These are phyloP conservation scores for Cryphonectria japonica DNA, from an alignment of 2,329 filamentous ascomycete species.

Conservation along the genomic window DNA sequence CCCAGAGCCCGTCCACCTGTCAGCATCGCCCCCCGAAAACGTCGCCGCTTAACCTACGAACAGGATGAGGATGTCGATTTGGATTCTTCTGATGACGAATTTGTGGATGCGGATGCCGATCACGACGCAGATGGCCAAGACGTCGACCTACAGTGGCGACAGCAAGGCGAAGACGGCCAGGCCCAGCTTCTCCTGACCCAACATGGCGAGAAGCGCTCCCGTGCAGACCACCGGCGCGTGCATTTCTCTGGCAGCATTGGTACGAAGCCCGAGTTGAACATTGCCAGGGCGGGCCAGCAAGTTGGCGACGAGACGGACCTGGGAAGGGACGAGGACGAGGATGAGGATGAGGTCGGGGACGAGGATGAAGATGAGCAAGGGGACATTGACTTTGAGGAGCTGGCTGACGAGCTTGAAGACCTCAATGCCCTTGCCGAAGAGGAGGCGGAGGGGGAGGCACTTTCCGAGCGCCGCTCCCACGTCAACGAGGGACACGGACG, in stretches of 20 bases:
- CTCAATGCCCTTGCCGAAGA: constrained; percentile 31
- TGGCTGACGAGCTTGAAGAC: constrained; percentile 42
- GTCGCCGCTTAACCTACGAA: constrained; percentile 54
- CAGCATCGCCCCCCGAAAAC: constrained; percentile 74
- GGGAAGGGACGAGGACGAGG: constrained; percentile 34
- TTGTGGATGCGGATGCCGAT: constrained; percentile 41
- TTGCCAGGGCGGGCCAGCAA: constrained; percentile 28
- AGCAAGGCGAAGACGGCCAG: constrained; percentile 31
- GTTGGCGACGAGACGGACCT: constrained; percentile 31
- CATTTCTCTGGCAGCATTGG: constrained; percentile 21
- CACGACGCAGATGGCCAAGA: constrained; percentile 39
- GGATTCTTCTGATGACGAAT: constrained; percentile 46
- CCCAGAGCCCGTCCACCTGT: constrained; percentile 67
- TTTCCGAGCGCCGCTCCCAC: neutral
- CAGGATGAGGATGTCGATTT: constrained; percentile 41
- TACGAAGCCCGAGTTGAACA: constrained; percentile 18
- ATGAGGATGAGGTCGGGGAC: constrained; percentile 32
- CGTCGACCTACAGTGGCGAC: constrained; percentile 30
- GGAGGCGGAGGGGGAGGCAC: constrained; percentile 29
- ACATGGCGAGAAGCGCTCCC: constrained; percentile 17
- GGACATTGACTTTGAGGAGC: constrained; percentile 35
- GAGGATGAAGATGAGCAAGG: constrained; percentile 33
- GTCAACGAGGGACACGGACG: neutral
- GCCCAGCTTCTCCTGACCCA: constrained; percentile 29
- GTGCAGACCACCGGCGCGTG: constrained; percentile 20